Evolutionary conservation across 306 rosid species (phyloP), one percentile per base, ranked within the genome.

Genomic region (Notholithocarpus densiflorus): DNA sequence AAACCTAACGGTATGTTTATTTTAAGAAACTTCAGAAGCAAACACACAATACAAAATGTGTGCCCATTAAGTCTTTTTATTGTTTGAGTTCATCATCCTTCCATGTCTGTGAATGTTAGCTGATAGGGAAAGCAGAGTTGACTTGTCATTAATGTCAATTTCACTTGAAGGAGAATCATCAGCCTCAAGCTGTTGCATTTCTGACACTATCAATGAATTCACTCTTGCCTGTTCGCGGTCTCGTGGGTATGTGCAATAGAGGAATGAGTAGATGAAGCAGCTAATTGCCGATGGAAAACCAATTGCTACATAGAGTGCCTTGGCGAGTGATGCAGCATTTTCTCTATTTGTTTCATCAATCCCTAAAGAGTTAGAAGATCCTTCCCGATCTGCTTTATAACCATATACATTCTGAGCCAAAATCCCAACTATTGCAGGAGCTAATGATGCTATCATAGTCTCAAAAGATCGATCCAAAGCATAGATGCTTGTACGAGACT

Each of bases 281-380:
- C 93, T 83, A 1, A 94, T 72, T n/a, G 82, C 77, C 93, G 81
- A 84, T 1, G 97, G 97, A 77, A 92, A 72, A 20, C 91, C 85
- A 37, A 92, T 87, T 48, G 94, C 96, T 7, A 85, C 71, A 62
- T 85, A 94, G 60, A 88, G 89, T 56, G 97, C 94, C 83, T 88
- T 94, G 43, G 97, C 93, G 10, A 92, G 89, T 40, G 97, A 89
- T 19, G 89, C 85, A 29, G 94, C 98, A 85, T 94, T 94, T 72
- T 92, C 88, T 52, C 94, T 88, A 60, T 92, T 97, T 12, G 89
- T 88, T 60, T 82, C 88, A 57, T 82, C 87, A 57, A 89, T 74
- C 68, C 75, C 88, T 51, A 66, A 69, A 8, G 89, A 83, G 19
- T 77, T 75, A 1, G 90, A 85, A 13, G 95, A 83, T 20, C 96